Conservation (phyloP, 345 rosid genomes). For the Turritis glabra region DNA sequence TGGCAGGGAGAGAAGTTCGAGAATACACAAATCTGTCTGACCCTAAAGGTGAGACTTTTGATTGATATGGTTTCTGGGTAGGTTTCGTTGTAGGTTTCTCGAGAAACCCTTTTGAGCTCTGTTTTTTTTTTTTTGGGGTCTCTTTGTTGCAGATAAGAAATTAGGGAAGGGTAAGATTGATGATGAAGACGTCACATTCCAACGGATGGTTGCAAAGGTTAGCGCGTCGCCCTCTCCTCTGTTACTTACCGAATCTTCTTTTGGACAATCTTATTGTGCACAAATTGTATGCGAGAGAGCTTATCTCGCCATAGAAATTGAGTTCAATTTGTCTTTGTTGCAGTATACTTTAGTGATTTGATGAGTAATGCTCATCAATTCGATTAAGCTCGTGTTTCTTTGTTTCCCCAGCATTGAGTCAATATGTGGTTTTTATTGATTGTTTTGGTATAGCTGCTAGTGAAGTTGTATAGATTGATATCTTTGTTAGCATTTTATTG, state of each 20-base stretch:
- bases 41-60: conserved; percentile 65
- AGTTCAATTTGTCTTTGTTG: neutral
- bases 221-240: conserved; percentile 68
- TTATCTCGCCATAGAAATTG: neutral
- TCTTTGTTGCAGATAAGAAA: conserved; percentile 64
- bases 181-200: conserved; percentile 94
- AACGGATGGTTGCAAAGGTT: conserved; percentile 99
- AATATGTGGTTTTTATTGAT: neutral
- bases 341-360: neutral
- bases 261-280: neutral
- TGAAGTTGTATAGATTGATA: neutral
- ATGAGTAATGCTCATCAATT: neutral
- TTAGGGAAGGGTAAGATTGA: conserved; percentile 87
- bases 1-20: conserved; percentile 97
- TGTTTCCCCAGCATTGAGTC: neutral
- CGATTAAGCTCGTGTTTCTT: neutral
- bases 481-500: conserved; percentile 8
- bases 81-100: neutral
- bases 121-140: neutral
- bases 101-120: conserved; percentile 7
- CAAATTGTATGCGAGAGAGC: neutral
- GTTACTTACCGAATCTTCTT: neutral
- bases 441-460: neutral
- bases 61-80: neutral
- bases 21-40: conserved; percentile 95